Evolutionary conservation across 352 stramenopile species (phyloP).

Genomic region (Pythium scleroteichum): DNA sequence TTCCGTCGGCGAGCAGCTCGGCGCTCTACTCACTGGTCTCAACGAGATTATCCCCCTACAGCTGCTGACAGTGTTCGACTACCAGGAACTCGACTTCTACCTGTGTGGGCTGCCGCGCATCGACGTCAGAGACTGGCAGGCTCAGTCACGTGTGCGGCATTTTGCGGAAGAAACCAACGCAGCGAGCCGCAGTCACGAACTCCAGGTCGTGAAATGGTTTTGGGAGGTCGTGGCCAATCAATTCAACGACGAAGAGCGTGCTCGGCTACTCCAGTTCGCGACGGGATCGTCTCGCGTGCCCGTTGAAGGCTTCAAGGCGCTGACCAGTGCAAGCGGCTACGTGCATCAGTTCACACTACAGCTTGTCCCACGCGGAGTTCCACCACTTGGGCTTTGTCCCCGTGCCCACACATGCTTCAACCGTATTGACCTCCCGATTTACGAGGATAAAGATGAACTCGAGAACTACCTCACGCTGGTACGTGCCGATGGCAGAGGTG

Average conservation of each 20-base stretch:
- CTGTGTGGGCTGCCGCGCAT: constrained; percentile 75
- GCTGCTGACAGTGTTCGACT: constrained; percentile 72
- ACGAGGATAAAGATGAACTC: constrained; percentile 64
- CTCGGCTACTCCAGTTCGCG: constrained; percentile 72
- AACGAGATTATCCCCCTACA: constrained; percentile 76
- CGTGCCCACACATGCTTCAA: constrained; percentile 89
- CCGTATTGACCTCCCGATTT: constrained; percentile 73
- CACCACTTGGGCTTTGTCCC: constrained; percentile 50
- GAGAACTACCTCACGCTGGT: constrained; percentile 80
- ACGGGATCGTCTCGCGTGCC: constrained; percentile 78
- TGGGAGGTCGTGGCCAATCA: constrained; percentile 53
- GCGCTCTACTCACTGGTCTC: constrained; percentile 66
- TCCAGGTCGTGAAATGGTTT: constrained; percentile 69
- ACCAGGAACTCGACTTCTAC: constrained; percentile 80
- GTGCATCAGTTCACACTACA: constrained; percentile 84
- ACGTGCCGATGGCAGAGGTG: background rate
- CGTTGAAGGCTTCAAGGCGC: constrained; percentile 76
- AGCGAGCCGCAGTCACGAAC: constrained; percentile 32
- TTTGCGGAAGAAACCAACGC: constrained; percentile 44
- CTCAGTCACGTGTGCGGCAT: constrained; percentile 64
- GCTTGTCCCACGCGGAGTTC: constrained; percentile 50
- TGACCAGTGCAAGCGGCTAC: constrained; percentile 80
- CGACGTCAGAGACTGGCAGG: constrained; percentile 61
- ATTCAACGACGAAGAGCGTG: constrained; percentile 69
- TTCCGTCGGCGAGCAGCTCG: constrained; percentile 61